Evolutionary conservation across 768 basidiomycete species (phyloP).

Genomic region (Floccularia luteovirens): DNA sequence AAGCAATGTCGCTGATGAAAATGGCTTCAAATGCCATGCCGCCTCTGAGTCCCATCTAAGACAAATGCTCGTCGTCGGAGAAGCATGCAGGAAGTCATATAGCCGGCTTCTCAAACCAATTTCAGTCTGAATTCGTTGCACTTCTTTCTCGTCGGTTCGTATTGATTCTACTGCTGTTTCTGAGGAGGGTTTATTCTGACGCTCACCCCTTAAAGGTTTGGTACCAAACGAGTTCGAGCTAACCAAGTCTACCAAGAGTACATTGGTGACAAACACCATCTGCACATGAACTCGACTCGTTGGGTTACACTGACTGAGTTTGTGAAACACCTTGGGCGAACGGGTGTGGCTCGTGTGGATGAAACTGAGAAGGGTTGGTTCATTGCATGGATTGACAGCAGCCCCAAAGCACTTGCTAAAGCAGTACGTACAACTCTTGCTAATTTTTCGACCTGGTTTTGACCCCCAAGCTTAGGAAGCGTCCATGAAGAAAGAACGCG

Average conservation of each 20-base stretch:
- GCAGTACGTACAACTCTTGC: conserved; percentile 39
- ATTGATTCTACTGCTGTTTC: neutral
- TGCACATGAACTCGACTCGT: conserved; percentile 98
- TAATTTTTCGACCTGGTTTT: neutral
- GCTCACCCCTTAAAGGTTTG: conserved; percentile 46
- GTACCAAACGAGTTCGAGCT: conserved; percentile 90
- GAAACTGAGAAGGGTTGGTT: conserved; percentile 99
- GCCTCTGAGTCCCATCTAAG: conserved; percentile 86
- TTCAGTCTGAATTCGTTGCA: conserved; percentile 89
- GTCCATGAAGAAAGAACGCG: conserved; percentile 84
- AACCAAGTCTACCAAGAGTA: conserved; percentile 98
- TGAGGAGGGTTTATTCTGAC: neutral
- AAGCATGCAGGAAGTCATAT: conserved; percentile 91
- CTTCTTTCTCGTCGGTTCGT: conserved; percentile 77
- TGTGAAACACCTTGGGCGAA: conserved; percentile 78
- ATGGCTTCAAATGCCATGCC: conserved; percentile 96
- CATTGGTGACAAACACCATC: conserved; percentile 87
- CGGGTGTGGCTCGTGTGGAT: conserved; percentile 86
- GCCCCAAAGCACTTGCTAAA: conserved; percentile 89
- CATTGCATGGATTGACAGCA: conserved; percentile 94
- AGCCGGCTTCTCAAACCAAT: conserved; percentile 78
- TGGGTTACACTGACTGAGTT: conserved; percentile 99
- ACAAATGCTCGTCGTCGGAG: conserved; percentile 96
- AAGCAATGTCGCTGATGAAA: conserved; percentile 99
- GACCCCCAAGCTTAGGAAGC: conserved; percentile 46